Evolutionary conservation across 352 stramenopile genomes (phyloP), one percentile per base, ranked within the genome.

Genomic region (Phytophthora pisi): DNA sequence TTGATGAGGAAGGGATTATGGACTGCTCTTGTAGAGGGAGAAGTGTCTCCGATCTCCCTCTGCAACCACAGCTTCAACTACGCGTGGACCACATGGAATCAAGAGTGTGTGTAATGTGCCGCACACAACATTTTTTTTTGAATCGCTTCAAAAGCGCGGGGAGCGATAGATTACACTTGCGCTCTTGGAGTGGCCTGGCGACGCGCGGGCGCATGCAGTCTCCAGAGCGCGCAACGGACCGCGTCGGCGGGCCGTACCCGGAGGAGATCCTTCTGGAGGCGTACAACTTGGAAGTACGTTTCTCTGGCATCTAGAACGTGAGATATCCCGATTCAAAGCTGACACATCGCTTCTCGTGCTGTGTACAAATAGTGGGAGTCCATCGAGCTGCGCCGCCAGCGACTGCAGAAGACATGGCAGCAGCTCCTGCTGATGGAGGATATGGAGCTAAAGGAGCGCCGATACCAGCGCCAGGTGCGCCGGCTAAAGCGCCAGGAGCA

Each of bases 211-310:
- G 18, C 31, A 83, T 79, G 63, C 70, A 77, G 69, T 57, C 76
- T 23, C 36, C 52, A 36, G 59, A 74, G 15, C 23, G 56, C n/a
- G 36, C 57, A 24, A 51, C 55, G 40, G 34, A 24, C 23, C 50
- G 55, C 13, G 50, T 72, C n/a, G 66, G 52, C 4, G 36, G 28
- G 16, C 60, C 43, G 8, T 74, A 74, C 66, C 56, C 70, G 20
- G 84, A 92, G 34, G 84, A 92, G 61, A 60, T 74, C 42, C 66
- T 92, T 45, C 70, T 92, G 10, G 78, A 92, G 64, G 72, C 79
- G 23, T 89, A 82, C 57, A 75, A 86, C 42, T 57, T 92, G 45
- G 70, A 92, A 77, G 83, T 91, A 40, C 55, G 76, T 78, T 28
- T 10, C 1, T 20, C 4, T 3, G 18, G 0, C 13, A 5, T 4